Evolutionary conservation across 2,329 filamentous ascomycete species (phyloP).

Genomic region (Aspergillus arachidicola): DNA sequence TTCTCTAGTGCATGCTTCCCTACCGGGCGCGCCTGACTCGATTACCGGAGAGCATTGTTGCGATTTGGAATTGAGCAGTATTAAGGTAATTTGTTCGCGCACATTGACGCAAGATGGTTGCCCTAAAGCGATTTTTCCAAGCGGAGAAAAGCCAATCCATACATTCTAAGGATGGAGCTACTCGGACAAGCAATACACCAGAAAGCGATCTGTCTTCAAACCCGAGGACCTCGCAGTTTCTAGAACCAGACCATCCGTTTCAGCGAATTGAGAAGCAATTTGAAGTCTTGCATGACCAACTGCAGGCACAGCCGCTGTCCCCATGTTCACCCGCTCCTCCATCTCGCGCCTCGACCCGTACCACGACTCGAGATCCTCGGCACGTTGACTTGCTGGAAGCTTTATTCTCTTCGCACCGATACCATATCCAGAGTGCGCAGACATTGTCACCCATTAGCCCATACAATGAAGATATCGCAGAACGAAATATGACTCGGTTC

Average conservation of each 20-base stretch:
- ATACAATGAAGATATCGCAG: conserved; percentile 48
- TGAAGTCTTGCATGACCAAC: conserved; percentile 40
- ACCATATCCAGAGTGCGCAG: conserved; percentile 25
- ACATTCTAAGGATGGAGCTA: conserved; percentile 14
- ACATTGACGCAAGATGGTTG: conserved; percentile 32
- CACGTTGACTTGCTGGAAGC: conserved; percentile 47
- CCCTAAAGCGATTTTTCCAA: conserved; percentile 37
- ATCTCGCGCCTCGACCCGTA: conserved; percentile 25
- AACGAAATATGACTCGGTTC: conserved; percentile 44
- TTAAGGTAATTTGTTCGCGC: neutral
- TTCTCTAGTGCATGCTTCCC: neutral
- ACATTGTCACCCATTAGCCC: conserved; percentile 35
- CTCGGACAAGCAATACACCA: conserved; percentile 3
- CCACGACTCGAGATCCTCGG: conserved; percentile 27
- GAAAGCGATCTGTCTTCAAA: conserved; percentile 12
- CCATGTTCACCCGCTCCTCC: conserved; percentile 28
- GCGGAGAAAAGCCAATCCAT: conserved; percentile 26
- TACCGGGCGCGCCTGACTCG: neutral
- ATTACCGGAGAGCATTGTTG: neutral
- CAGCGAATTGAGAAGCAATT: conserved; percentile 44
- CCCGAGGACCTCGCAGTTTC: conserved; percentile 20
- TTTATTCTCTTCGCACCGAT: conserved; percentile 36
- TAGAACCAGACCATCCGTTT: conserved; percentile 35
- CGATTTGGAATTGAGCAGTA: neutral
- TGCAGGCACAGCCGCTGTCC: conserved; percentile 33